Base-by-base conservation (phyloP, 2,329 filamentous ascomycete genomes). In the Periconia sp. region DNA sequence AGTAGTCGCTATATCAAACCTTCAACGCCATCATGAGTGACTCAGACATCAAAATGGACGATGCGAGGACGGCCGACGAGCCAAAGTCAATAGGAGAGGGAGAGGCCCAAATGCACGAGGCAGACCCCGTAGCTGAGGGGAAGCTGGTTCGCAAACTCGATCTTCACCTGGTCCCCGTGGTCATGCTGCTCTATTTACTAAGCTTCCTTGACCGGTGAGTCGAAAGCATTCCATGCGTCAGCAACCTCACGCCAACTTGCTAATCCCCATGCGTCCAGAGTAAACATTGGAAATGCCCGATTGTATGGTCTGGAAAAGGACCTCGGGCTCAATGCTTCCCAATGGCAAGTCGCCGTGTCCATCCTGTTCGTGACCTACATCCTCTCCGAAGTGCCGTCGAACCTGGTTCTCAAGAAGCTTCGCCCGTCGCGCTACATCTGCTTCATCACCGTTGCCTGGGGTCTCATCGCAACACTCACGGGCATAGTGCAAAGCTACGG, bases 141-240 rank as follows among this genome's bases (percentile, higher is more conserved):
- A 81, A 78, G 58, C 76, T 90, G 19, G 76, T 89, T 42, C 78
- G 83, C 51, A 90, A 88, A 71, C 72, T 90, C 31, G 88, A 90
- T 68, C 55, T 78, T 14, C 79, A 82, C 64, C 79, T 90, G 23
- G 80, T 90, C 14, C 87, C 87, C 2, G 76, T 89, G 18, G 77
- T 89, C 8, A 88, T 89, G 83, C 70, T 83, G 7, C 73, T 89
- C 15, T 93, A 93, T 68, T 79, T 92, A 14, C 85, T 92, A 60
- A 88, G 85, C 60, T 92, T 92, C 68, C 74, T 92, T 9, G 89
- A 91, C 67, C 79, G 88, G 82, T 85, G 66, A 70, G 79, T 74
- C 37, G 18, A 42, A 52, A 17, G 23, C 20, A 40, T 35, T 31
- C n/a, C n/a, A n/a, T n/a, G n/a, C 19, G 42, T 43, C 30, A 35